phyloP scores from a whole-genome alignment of 1,284 basidiomycete species.

The Entoloma clypeatum region DNA sequence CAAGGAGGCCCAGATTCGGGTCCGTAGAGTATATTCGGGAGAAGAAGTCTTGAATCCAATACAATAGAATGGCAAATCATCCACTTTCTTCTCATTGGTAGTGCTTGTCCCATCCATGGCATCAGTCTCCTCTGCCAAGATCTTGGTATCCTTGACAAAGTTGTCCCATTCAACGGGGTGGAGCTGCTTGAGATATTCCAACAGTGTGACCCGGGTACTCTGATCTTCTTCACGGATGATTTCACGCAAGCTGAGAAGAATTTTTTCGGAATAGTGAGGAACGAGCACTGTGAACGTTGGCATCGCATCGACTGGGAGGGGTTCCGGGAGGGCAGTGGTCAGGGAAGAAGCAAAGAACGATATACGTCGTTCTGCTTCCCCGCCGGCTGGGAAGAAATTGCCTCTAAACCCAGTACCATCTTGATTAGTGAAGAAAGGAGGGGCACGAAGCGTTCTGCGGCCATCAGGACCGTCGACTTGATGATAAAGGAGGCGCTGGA shows the following conservation, averaged over 20 bases:
- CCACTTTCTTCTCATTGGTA: slow-evolving; percentile 80
- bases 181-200: slow-evolving; percentile 97
- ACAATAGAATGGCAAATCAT: slow-evolving; percentile 99
- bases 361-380: slow-evolving; percentile 92
- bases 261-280: slow-evolving; percentile 97
- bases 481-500: slow-evolving; percentile 91
- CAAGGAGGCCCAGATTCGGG: slow-evolving; percentile 98
- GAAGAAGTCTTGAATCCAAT: slow-evolving; percentile 99
- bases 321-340: slow-evolving; percentile 89
- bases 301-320: slow-evolving; percentile 93
- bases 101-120: slow-evolving; percentile 53
- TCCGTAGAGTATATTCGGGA: slow-evolving; percentile 97
- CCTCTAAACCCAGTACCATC: slow-evolving; percentile 66
- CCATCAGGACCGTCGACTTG: slow-evolving; percentile 87
- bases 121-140: slow-evolving; percentile 91
- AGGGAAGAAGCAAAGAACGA: slow-evolving; percentile 96
- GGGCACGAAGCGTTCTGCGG: slow-evolving; percentile 85
- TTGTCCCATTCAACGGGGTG: slow-evolving; percentile 99
- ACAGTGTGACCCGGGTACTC: slow-evolving; percentile 89
- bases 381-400: slow-evolving; percentile 91
- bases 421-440: slow-evolving; percentile 94
- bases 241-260: slow-evolving; percentile 88
- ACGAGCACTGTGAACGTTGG: slow-evolving; percentile 96
- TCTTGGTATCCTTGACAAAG: slow-evolving; percentile 99
- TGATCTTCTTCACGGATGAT: slow-evolving; percentile 97